A percentile compares a stretch with the other conserved stretches of the same genome.
These are phyloP conservation scores for Lodderomyces margitis DNA, from an alignment of 1,139 yeast genomes.

Conservation along the genomic window DNA sequence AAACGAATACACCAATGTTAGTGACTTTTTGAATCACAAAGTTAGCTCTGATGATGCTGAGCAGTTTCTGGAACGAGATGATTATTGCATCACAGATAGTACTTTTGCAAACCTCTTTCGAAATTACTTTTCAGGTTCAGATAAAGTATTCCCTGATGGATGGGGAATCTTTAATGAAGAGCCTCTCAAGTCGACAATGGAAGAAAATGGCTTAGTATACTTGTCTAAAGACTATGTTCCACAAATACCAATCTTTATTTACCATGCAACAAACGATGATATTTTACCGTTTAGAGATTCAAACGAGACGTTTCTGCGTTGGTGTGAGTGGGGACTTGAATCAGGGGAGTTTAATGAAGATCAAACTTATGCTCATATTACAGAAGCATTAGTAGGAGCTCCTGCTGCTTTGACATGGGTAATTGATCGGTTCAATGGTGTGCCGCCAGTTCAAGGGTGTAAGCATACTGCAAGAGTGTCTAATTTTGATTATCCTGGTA, in stretches of 20 bases:
- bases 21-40: neutral
- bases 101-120: no score
- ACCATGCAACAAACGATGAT: conserved; percentile 30
- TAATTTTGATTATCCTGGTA: conserved; percentile 10
- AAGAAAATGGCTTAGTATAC: conserved; percentile 21
- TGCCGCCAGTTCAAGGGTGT: conserved; percentile 12
- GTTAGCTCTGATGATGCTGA: neutral
- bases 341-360: conserved; percentile 30
- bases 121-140: no score
- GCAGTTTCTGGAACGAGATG: no score
- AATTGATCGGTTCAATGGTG: conserved; percentile 11
- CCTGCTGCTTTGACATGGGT: conserved; percentile 34
- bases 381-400: conserved; percentile 26
- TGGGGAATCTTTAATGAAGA: conserved; percentile 16
- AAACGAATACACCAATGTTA: conserved; percentile 24
- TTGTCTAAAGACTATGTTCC: conserved; percentile 20
- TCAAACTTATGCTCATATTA: conserved; percentile 25
- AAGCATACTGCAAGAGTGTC: conserved; percentile 4
- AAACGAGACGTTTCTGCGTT: conserved; percentile 24
- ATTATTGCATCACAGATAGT: no score
- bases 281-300: conserved; percentile 28
- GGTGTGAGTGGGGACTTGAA: conserved; percentile 31
- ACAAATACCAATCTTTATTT: conserved; percentile 32
- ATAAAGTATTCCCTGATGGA: no score
- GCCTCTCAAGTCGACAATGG: conserved; percentile 15